A percentile compares a stretch with the other conserved stretches of the same genome.
These are phyloP conservation scores for Gossypium mustelinum DNA, from an alignment of 345 rosid genomes.

Conservation along the genomic window DNA sequence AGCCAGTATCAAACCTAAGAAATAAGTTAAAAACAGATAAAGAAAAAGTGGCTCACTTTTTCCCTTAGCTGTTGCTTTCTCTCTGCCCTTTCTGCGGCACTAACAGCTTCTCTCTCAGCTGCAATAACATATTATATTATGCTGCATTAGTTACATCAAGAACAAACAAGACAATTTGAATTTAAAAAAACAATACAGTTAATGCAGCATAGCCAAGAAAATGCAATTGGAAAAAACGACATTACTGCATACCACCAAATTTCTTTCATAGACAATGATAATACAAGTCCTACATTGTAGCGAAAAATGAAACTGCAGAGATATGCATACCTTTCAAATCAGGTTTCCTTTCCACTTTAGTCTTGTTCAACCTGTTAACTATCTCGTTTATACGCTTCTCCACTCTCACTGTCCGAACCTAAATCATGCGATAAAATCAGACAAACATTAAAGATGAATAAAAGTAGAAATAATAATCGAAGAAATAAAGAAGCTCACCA, in stretches of 20 bases:
- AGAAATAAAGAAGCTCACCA: slow-evolving; percentile 40
- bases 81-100: slow-evolving; percentile 88
- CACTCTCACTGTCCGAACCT: slow-evolving; percentile 89
- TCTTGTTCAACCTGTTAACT: slow-evolving; percentile 87
- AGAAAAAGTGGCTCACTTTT: slow-evolving; percentile 48
- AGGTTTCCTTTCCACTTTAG: slow-evolving; percentile 85
- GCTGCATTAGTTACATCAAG: slow-evolving; percentile 1
- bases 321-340: slow-evolving; percentile 72
- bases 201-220: not conserved
- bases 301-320: not conserved
- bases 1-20: not conserved
- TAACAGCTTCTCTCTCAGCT: slow-evolving; percentile 94
- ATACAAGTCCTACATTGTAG: not conserved
- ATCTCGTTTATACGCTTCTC: slow-evolving; percentile 91
- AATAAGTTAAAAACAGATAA: not conserved
- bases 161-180: not conserved
- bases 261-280: not conserved
- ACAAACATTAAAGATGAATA: not conserved
- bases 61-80: slow-evolving; percentile 80
- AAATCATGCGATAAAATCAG: slow-evolving; percentile 17
- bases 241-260: slow-evolving; percentile 3
- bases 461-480: not conserved
- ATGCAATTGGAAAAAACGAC: not conserved
- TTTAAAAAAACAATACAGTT: not conserved
- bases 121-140: slow-evolving; percentile 27